Percentiles rank a stretch among this genome's conserved stretches.
Conservation (phyloP, 441 rosid species). For the Corymbia calophylla region DNA sequence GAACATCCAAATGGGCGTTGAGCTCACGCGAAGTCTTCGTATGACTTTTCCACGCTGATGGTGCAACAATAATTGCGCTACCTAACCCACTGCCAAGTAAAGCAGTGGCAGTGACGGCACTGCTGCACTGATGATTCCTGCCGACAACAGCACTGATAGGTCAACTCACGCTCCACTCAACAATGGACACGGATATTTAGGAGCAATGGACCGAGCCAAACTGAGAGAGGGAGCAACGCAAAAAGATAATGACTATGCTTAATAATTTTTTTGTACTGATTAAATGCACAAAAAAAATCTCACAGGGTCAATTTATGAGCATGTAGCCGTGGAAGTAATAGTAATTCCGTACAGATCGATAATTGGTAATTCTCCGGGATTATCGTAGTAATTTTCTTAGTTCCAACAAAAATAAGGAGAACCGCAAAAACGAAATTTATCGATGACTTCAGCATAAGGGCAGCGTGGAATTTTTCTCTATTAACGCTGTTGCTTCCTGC, state of each 20-base stretch:
- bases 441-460: fast-evolving
- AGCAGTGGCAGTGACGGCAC: too few species aligned
- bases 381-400: fast-evolving
- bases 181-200: neutral
- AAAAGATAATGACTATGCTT: too few species aligned
- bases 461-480: neutral
- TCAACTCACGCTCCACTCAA: too few species aligned
- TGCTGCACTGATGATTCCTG: too few species aligned
- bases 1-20: too few species aligned
- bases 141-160: too few species aligned
- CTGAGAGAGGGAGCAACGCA: too few species aligned
- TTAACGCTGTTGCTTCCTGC: neutral
- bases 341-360: neutral
- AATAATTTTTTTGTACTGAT: too few species aligned
- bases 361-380: neutral
- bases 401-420: neutral
- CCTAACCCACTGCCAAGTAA: neutral
- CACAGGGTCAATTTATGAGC: neutral
- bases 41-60: neutral
- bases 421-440: fast-evolving
- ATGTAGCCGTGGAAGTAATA: neutral
- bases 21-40: neutral
- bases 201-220: too few species aligned
- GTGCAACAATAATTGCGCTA: neutral
- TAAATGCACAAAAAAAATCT: neutral